phyloP scores from a whole-genome alignment of 257 asterid species.

The Nicotiana obtusifolia region DNA sequence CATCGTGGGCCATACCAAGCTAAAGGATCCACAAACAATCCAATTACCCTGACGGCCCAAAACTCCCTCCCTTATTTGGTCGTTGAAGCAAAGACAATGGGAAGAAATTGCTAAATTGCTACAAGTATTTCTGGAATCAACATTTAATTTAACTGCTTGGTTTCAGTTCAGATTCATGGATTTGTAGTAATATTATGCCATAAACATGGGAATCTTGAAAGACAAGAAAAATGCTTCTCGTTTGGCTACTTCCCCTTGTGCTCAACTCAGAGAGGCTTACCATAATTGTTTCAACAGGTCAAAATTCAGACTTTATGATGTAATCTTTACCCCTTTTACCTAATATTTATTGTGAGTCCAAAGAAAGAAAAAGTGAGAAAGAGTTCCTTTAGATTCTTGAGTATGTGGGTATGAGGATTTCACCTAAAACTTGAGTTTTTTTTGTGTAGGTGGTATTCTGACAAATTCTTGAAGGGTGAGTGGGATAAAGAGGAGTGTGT shows the following conservation, averaged over 20 bases:
- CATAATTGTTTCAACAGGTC: constrained; percentile 88
- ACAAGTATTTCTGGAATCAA: neutral
- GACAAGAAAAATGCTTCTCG: constrained; percentile 40
- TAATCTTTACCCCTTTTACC: neutral
- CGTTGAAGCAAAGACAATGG: neutral
- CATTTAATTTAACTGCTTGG: neutral
- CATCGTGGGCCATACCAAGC: no score
- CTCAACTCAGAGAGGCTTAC: constrained; percentile 64
- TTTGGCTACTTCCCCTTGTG: constrained; percentile 73
- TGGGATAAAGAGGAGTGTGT: constrained; percentile 77
- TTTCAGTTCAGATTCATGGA: neutral
- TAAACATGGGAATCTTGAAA: constrained; percentile 50
- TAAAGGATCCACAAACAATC: no score
- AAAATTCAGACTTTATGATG: neutral
- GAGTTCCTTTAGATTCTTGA: neutral
- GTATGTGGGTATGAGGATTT: neutral
- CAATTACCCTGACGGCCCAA: neutral
- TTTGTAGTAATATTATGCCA: neutral
- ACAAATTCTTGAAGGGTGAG: constrained; percentile 84
- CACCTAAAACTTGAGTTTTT: constrained; percentile 4
- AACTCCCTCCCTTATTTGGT: neutral
- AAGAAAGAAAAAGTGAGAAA: neutral
- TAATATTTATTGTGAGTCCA: neutral
- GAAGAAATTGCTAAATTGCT: neutral
- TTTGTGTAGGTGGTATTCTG: constrained; percentile 68